A percentile compares a stretch with the other conserved stretches of the same genome.
phyloP scores from a whole-genome alignment of 257 asterid genomes.

The Paraleonurus japonicus region DNA sequence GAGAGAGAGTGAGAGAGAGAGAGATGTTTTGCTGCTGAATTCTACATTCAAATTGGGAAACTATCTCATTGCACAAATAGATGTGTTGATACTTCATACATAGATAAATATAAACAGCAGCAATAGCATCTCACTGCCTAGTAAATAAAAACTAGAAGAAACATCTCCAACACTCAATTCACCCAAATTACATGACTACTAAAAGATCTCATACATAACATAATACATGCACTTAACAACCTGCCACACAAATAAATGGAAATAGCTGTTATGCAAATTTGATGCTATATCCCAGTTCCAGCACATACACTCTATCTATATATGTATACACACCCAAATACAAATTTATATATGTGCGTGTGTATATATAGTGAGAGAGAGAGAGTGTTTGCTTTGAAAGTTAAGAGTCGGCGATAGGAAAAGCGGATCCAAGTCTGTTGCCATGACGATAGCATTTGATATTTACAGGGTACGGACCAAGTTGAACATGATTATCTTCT shows the following conservation, averaged over 20 bases:
- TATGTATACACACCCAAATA: neutral
- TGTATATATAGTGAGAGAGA: neutral
- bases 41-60: too few relatives aligned
- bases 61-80: too few relatives aligned
- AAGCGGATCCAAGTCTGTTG: slow-evolving; percentile 74
- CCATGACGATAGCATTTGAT: slow-evolving; percentile 83
- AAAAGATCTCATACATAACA: neutral
- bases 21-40: too few relatives aligned
- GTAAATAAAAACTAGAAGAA: neutral
- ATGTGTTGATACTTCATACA: neutral
- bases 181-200: neutral
- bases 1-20: too few relatives aligned
- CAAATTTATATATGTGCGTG: neutral
- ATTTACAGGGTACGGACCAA: slow-evolving; percentile 82
- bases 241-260: neutral
- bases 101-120: neutral
- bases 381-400: neutral
- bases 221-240: neutral
- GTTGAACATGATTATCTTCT: slow-evolving; percentile 73
- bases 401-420: slow-evolving; percentile 74
- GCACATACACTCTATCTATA: neutral
- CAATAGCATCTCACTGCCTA: neutral
- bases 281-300: neutral
- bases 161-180: neutral
- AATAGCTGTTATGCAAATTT: neutral